A percentile compares a stretch with the other conserved stretches of the same genome.
Evolutionary conservation across 164 flowering plant species (phyloP).

Genomic region (Malania oleifera): DNA sequence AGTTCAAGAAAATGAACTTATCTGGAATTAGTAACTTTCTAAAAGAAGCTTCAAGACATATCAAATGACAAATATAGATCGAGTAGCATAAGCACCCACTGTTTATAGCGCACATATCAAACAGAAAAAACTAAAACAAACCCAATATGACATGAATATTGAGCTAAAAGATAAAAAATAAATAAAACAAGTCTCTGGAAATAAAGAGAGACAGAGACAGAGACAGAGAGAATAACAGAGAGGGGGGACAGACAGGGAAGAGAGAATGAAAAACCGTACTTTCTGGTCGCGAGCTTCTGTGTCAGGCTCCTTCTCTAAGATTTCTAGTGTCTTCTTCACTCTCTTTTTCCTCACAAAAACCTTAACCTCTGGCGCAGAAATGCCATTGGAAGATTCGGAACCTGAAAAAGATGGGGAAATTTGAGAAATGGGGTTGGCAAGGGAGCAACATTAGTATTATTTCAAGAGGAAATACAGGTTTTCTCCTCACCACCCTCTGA

Average conservation of each 20-base stretch:
- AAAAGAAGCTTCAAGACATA: no score
- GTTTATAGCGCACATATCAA: no score
- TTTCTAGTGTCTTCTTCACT: constrained; percentile 21
- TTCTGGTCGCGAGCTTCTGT: constrained; percentile 20
- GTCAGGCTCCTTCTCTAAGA: constrained; percentile 8
- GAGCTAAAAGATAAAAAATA: no score
- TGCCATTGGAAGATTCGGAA: constrained; percentile 11
- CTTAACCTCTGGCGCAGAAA: constrained; percentile 24
- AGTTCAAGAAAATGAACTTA: no score
- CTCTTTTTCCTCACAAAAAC: constrained; percentile 55
- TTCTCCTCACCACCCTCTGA: constrained; percentile 3
- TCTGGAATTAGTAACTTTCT: no score
- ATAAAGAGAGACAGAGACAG: neutral
- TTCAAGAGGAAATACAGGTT: neutral
- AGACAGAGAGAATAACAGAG: no score
- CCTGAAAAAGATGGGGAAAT: constrained; percentile 9
- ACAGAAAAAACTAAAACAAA: no score
- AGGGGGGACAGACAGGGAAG: no score
- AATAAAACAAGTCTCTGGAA: neutral
- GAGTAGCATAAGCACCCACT: no score
- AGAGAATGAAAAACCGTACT: constrained; percentile 14
- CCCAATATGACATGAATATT: no score
- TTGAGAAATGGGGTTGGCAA: no score
- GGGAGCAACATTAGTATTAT: neutral
- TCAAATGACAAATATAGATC: no score